These are phyloP conservation scores for Musa schizocarpa DNA, from an alignment of 176 grass and related monocot species.

Conservation along the genomic window DNA sequence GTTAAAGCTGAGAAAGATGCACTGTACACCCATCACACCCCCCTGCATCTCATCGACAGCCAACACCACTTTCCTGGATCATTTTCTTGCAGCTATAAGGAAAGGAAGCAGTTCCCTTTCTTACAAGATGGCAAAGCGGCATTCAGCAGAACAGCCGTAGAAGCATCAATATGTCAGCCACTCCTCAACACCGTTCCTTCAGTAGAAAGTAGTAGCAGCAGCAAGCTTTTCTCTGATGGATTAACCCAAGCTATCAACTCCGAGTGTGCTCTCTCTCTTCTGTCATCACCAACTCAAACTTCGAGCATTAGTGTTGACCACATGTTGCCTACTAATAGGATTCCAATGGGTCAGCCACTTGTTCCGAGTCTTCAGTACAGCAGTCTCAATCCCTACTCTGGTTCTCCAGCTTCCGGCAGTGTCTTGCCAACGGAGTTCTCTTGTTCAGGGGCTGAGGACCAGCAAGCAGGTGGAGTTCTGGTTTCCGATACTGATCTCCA, in stretches of 20 bases:
- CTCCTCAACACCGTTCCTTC: constrained; percentile 3
- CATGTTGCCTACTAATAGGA: constrained; percentile 3
- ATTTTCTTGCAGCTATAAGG: constrained; percentile 24
- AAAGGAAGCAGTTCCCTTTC: constrained; percentile 34
- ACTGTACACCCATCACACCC: background rate
- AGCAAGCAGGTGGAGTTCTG: constrained; percentile 1
- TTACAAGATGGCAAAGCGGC: constrained; percentile 14
- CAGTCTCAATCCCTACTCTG: background rate
- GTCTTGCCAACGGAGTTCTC: background rate
- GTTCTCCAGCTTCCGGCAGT: background rate
- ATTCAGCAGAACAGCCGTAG: background rate
- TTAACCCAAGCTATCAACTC: constrained; percentile 34
- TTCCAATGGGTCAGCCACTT: constrained; percentile 19
- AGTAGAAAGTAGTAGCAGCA: constrained; percentile 16
- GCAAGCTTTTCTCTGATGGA: constrained; percentile 9
- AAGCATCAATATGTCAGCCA: constrained; percentile 2
- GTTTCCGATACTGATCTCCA: constrained; percentile 5
- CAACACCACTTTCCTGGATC: constrained; percentile 42
- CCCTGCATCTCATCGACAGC: constrained; percentile 6
- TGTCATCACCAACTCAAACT: constrained; percentile 53
- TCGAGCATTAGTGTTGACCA: constrained; percentile 12
- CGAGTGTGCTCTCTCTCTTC: constrained; percentile 96
- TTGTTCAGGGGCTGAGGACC: background rate
- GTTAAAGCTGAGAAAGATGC: constrained; percentile 7
- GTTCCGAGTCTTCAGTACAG: constrained; percentile 1